Conservation (phyloP, 2,329 filamentous ascomycete species). For the Huntiella omanensis region DNA sequence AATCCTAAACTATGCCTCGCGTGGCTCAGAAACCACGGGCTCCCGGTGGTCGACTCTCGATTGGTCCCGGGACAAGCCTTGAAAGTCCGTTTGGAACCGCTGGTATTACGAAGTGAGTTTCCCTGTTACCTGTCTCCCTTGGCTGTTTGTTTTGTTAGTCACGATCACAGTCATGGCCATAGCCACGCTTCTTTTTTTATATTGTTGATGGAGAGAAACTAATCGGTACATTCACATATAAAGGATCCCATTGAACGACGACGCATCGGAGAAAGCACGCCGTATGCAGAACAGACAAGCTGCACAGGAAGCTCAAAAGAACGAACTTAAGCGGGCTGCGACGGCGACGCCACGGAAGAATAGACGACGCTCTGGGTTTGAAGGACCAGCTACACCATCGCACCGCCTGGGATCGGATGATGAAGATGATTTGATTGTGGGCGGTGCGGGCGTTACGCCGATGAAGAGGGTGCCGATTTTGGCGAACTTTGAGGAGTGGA, state of each 20-base stretch:
- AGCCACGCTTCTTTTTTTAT: neutral
- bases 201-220: neutral
- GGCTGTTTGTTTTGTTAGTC: constrained; percentile 6
- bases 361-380: constrained; percentile 37
- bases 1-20: constrained; percentile 29
- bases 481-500: constrained; percentile 99
- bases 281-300: constrained; percentile 76
- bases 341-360: constrained; percentile 50
- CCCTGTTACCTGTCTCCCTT: constrained; percentile 15
- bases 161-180: neutral
- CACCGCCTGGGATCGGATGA: constrained; percentile 31
- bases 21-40: constrained; percentile 35
- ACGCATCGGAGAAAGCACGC: constrained; percentile 76
- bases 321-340: constrained; percentile 64
- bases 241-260: constrained; percentile 80
- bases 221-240: neutral
- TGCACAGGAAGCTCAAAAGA: constrained; percentile 76
- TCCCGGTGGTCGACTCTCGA: constrained; percentile 27
- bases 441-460: constrained; percentile 65
- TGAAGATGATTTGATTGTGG: constrained; percentile 45
- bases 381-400: constrained; percentile 34
- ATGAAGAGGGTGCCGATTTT: constrained; percentile 92
- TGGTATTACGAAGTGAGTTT: constrained; percentile 27
- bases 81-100: constrained; percentile 36
- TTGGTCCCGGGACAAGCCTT: constrained; percentile 21